These are phyloP conservation scores for Boletus rufocinnamomeus DNA, from an alignment of 768 basidiomycete genomes.

Conservation along the genomic window DNA sequence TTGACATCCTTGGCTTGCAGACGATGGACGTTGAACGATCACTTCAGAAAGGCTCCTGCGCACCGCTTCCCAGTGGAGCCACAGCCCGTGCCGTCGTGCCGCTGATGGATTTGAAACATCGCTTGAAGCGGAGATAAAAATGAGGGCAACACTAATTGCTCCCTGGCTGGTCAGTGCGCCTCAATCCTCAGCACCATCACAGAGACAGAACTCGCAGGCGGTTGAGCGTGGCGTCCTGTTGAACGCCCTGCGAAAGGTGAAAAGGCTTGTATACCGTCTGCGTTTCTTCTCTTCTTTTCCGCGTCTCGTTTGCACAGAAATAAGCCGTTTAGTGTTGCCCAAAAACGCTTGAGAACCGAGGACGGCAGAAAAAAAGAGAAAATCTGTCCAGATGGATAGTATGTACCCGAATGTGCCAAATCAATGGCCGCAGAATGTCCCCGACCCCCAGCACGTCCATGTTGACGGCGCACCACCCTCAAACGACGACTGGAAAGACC, in stretches of 20 bases:
- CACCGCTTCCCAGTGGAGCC: conserved; percentile 23
- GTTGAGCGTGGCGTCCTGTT: conserved; percentile 38
- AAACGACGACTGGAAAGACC: conserved; percentile 45
- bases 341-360: conserved; percentile 45
- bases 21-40: conserved; percentile 23
- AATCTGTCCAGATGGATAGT: conserved; percentile 44
- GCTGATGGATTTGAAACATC: conserved; percentile 18
- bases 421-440: conserved; percentile 43
- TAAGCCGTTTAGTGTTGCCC: conserved; percentile 47
- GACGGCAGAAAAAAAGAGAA: conserved; percentile 40
- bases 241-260: conserved; percentile 41
- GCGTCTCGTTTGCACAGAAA: conserved; percentile 45
- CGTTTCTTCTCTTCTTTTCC: conserved; percentile 38
- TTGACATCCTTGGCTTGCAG: conserved; percentile 8
- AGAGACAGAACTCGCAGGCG: conserved; percentile 42
- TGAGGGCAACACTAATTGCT: conserved; percentile 26
- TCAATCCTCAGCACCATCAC: conserved; percentile 42
- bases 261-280: conserved; percentile 42
- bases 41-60: conserved; percentile 22
- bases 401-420: conserved; percentile 49
- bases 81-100: conserved; percentile 32
- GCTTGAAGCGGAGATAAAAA: conserved; percentile 34
- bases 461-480: conserved; percentile 31
- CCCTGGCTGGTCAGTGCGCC: conserved; percentile 35
- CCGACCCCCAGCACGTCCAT: conserved; percentile 36